Evolutionary conservation across 73 alveolate genomes (phyloP).

Genomic region (Paramecium sonneborni): DNA sequence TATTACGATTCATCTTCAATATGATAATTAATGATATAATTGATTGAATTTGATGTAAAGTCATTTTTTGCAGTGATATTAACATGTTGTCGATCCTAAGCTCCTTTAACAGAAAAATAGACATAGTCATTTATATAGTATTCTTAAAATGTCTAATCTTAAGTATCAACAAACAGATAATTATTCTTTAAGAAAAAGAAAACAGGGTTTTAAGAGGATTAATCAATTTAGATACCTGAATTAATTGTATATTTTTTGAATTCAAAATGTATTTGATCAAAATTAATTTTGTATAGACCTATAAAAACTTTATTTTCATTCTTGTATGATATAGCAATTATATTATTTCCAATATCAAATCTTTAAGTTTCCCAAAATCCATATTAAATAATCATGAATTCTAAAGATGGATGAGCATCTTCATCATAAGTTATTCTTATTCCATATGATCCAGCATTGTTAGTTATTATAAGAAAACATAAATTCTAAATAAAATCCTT

Average conservation of each 20-base stretch:
- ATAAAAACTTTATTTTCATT: background rate
- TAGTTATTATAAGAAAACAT: background rate
- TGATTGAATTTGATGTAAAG: background rate
- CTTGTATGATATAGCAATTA: background rate
- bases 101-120: background rate
- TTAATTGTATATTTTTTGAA: background rate
- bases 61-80: background rate
- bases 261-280: background rate
- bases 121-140: background rate
- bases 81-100: background rate
- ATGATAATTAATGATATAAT: background rate
- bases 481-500: background rate
- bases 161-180: background rate
- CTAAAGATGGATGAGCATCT: background rate
- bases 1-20: background rate
- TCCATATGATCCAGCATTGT: conserved; percentile 17
- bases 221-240: background rate
- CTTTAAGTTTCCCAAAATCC: background rate
- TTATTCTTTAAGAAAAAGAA: background rate
- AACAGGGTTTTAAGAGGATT: background rate
- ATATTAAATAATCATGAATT: background rate
- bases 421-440: background rate
- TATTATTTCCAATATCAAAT: background rate
- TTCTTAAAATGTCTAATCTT: background rate
- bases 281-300: background rate